phyloP scores from a whole-genome alignment of 2,329 filamentous ascomycete species.

The Cladosporium sp. region DNA sequence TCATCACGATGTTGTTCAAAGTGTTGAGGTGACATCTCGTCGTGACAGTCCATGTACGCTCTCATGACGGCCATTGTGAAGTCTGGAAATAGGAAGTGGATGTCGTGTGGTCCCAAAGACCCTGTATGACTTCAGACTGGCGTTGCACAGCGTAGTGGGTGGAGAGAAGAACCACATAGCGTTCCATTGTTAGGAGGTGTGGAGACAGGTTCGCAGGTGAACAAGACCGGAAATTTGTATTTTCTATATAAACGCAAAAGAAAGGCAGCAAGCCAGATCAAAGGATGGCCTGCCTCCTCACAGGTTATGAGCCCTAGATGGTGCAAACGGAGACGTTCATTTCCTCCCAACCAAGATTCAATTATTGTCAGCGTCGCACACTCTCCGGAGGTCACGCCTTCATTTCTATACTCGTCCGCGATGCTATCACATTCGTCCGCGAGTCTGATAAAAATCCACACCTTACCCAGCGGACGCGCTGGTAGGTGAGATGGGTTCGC shows the following conservation, averaged over 20 bases:
- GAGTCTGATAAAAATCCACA: neutral
- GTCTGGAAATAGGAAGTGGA: neutral
- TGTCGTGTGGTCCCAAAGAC: neutral
- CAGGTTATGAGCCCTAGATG: neutral
- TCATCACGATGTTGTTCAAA: neutral
- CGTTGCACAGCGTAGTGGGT: neutral
- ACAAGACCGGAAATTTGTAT: neutral
- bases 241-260: neutral
- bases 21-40: neutral
- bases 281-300: neutral
- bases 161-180: neutral
- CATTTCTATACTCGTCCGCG: neutral
- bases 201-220: neutral
- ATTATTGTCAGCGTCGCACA: neutral
- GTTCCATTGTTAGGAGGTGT: neutral
- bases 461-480: neutral
- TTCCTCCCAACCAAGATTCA: neutral
- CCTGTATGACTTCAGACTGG: conserved; percentile 17
- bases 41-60: conserved; percentile 7
- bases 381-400: neutral
- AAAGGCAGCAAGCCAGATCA: neutral
- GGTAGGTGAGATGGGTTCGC: neutral
- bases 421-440: neutral
- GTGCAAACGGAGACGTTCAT: neutral
- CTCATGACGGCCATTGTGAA: neutral